A percentile compares a stretch with the other conserved stretches of the same genome.
phyloP scores from a whole-genome alignment of 164 flowering plant genomes.

The Liquidambar formosana region DNA sequence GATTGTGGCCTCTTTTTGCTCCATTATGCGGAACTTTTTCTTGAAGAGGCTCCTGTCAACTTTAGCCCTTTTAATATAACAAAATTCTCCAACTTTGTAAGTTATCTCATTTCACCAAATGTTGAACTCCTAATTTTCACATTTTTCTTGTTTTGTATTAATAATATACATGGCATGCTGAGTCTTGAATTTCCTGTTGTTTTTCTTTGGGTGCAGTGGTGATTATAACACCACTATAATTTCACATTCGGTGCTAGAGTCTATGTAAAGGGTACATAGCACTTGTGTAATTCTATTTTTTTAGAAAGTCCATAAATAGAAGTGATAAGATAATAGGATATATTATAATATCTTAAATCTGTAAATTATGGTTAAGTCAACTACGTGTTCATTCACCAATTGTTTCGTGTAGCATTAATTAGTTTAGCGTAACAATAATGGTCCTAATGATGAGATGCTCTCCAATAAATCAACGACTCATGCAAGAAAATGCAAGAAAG shows the following conservation, averaged over 20 bases:
- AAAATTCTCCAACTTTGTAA: constrained; percentile 66
- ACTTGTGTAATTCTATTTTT: not conserved
- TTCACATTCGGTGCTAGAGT: not conserved
- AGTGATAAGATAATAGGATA: too few relatives aligned
- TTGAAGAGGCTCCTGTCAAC: constrained; percentile 64
- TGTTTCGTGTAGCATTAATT: too few relatives aligned
- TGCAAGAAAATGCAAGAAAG: too few relatives aligned
- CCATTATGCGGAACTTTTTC: constrained; percentile 83
- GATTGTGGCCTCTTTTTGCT: constrained; percentile 99
- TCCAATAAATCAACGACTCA: too few relatives aligned
- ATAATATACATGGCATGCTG: not conserved
- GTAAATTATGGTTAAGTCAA: too few relatives aligned
- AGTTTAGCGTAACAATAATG: too few relatives aligned
- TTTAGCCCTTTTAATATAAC: constrained; percentile 73
- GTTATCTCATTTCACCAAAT: constrained; percentile 25
- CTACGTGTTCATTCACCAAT: too few relatives aligned
- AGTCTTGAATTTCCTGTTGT: not conserved
- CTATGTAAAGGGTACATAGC: not conserved
- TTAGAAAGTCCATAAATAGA: too few relatives aligned
- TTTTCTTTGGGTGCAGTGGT: not conserved
- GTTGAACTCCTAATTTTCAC: too few relatives aligned
- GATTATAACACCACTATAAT: not conserved
- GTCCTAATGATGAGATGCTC: too few relatives aligned
- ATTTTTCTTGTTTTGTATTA: not conserved
- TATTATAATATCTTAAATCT: too few relatives aligned